Conservation (phyloP, 441 rosid species). For the Euphorbia celastroides region DNA sequence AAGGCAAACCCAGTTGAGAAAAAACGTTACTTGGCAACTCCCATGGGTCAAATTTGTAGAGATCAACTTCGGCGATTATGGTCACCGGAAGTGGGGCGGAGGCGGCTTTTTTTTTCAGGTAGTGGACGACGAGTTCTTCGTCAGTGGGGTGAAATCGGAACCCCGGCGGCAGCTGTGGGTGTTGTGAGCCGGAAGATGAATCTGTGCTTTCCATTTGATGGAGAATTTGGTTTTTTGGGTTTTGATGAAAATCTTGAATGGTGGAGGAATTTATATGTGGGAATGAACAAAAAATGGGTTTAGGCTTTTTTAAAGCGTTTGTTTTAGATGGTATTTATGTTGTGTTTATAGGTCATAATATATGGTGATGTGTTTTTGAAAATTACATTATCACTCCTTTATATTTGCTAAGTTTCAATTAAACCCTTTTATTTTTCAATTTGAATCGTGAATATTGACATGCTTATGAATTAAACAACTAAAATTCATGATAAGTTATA, state of each 20-base stretch:
- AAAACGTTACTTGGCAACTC: conserved; percentile 66
- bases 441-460: no score
- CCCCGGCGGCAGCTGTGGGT: conserved; percentile 84
- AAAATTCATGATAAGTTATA: no score
- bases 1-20: not conserved
- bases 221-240: not conserved
- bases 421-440: no score
- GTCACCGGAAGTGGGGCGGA: conserved; percentile 75
- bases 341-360: not conserved
- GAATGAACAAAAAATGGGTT: not conserved
- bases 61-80: conserved; percentile 87
- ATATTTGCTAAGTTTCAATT: not conserved
- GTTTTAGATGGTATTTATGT: not conserved
- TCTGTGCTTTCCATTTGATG: conserved; percentile 52
- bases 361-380: not conserved
- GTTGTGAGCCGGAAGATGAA: conserved; percentile 45
- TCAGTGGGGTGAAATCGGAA: no score
- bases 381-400: not conserved
- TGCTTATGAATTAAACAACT: no score
- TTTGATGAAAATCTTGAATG: not conserved
- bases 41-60: conserved; percentile 96
- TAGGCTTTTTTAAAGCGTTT: not conserved
- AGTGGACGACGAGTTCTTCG: conserved; percentile 90
- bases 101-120: conserved; percentile 74
- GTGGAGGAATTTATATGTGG: not conserved